Base-by-base conservation (phyloP, 805 yeast genomes). In the Jamesozyma spencerorum region DNA sequence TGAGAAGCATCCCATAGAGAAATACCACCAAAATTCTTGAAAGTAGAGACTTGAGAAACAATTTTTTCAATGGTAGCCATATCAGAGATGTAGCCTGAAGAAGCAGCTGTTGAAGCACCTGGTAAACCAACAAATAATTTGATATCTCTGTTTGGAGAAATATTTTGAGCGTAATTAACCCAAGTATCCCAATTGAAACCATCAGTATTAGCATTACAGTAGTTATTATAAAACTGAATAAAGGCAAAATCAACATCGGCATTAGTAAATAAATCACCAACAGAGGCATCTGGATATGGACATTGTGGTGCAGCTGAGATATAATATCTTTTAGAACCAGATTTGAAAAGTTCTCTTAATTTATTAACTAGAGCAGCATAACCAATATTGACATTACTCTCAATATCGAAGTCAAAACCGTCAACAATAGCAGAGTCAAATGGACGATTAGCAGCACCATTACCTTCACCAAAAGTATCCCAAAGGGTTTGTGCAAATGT, bases 281-380 rank as follows among this genome's bases (percentile, higher is more conserved):
- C 67, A 36, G 62, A 71, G 36, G 75, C 79, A 65, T 87, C 96
- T 15, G 95, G 95, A 59, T 79, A 82, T 19, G 77, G 81, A 66
- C 96, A 88, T 66, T 86, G 95, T 17, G 96, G 96, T 47, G 96
- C 90, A 48, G 95, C 95, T 39, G 94, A 77, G 34, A 86, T 65
- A 58, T 80, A 84, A 65, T 79, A 84, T 22, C 63, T 51, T 62
- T 79, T 82, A 35, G 81, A 68, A 27, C 77, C 66, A 31, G 68
- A 63, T 10, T 68, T 76, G 49, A 72, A 77, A 32, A 65, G 60
- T 41, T 68, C 42, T 80, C 94, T 48, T 55, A 66, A 36, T 49
- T 71, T 67, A 32, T 61, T 66, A 12, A 76, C 83, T 39, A 81
- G 60, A 13, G 80, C 74, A 29, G 76, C 73, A 54, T 80, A 82